Evolutionary conservation across 75 land plant genomes (phyloP), one percentile per base, ranked within the genome.

Genomic region (Larix kaempferi): DNA sequence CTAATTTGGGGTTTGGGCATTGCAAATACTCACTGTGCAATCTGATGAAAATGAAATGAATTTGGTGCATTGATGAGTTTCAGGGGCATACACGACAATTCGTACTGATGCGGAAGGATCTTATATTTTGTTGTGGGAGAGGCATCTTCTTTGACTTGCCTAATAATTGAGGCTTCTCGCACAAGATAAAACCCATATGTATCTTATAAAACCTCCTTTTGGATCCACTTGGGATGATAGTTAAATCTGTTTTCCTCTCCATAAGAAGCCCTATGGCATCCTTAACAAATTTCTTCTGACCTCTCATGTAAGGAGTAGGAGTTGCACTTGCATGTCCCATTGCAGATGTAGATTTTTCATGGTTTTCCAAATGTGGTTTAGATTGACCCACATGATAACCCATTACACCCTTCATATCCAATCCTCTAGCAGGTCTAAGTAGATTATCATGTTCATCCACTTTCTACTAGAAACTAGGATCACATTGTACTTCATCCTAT

Each of bases 401-500:
- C 16, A 49, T 74, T 75, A 85, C 79, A 79, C 81, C 81, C 14
- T 82, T 86, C 72, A 66, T 63, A 74, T 77, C 83, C 75, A 78
- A 79, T 15, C 81, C 83, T 73, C 76, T 77, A 72, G 71, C 57
- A 13, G 80, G 76, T 1, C 80, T 74, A 60, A 54, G 55, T 72
- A 14, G 56, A 6, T 49, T 3, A 23, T 49, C 74, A 13, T 23
- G 74, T 6, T 41, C 55, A 59, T 91, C 91, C 33, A 83, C 71
- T 56, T 87, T 87, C 58, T 78, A 83, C 89, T 86, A 91, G 25
- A 63, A 64, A 52, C 76, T 88, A 76, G 78, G 33, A 39, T 87
- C 84, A 72, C 25, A 74, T 56, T 52, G 74, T 21, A 52, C 25
- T 22, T 72, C 74, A 13, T 52, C 74, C 11, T 89, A 84, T 59